Percentiles rank a stretch among this genome's conserved stretches.
Evolutionary conservation across 1,139 yeast genomes (phyloP).

Genomic region (Saccharomyces hybrid): DNA sequence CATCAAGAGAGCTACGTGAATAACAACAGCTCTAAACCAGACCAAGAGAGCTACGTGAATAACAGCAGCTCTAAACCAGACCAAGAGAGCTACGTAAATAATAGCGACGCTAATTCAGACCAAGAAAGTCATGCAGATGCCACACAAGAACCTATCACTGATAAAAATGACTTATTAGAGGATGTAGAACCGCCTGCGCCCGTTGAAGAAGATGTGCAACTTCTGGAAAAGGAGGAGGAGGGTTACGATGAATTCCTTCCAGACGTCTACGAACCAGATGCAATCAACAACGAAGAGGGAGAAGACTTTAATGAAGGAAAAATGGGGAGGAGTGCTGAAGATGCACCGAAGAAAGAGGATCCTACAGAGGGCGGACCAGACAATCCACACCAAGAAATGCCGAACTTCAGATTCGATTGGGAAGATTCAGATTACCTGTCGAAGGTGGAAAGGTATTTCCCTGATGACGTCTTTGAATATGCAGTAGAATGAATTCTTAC

Average conservation of each 20-base stretch:
- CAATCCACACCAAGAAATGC: background rate
- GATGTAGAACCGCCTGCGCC: background rate
- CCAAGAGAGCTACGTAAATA: too few relatives aligned
- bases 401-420: slow-evolving; percentile 18
- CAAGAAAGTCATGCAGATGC: background rate
- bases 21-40: too few relatives aligned
- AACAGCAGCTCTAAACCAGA: too few relatives aligned
- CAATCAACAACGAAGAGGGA: background rate
- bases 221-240: background rate
- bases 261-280: background rate
- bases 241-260: background rate
- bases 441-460: slow-evolving; percentile 21
- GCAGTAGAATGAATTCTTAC: slow-evolving; percentile 5
- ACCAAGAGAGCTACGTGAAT: too few relatives aligned
- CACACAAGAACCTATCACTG: background rate
- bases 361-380: background rate
- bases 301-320: background rate
- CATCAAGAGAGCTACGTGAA: too few relatives aligned
- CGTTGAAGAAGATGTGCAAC: background rate
- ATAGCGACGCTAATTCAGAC: background rate
- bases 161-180: background rate
- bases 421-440: slow-evolving; percentile 14
- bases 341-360: background rate
- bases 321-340: background rate
- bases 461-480: slow-evolving; percentile 15